Base-by-base conservation (phyloP, 305 asterid genomes). In the Coffea humblotiana region DNA sequence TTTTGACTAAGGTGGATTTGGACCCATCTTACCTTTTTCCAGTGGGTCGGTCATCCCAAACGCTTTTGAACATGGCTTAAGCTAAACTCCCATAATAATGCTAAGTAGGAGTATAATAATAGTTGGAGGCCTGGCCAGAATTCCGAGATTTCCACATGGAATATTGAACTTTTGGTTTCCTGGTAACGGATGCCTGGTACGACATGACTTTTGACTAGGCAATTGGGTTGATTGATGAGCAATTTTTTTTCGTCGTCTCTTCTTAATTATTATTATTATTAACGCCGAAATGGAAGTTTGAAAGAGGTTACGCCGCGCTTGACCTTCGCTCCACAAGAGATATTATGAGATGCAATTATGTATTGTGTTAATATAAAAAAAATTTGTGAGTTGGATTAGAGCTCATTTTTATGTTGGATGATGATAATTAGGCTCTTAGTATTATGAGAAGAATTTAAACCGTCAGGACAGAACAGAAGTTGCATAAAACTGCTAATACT, bases 211-310 rank as follows among this genome's bases (percentile, higher is more conserved):
- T 32, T 60, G 29, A 32, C 32, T 0, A 21, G 27, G 40, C 49
- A 54, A 75, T 32, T 60, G 14, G 71, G 63, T 61, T 37, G 58
- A 75, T 73, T 51, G 16, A 65, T n/a, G 19, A 77, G 65, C 0
- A 64, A 47, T 64, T 65, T 65, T 66, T 66, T 35, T 66, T 1
- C 37, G 56, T 14, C 21, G 16, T 29, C 43, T 61, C 64, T 2
- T 19, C 23, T 51, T 23, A 52, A 16, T 69, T 40, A 40, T 40
- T 40, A 40, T 40, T 40, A 5, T 5, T 40, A 40, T 66, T 78
- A 73, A 81, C 90, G 89, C 91, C 92, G 94, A 89, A 90, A 82
- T 83, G 7, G 40, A 76, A 40, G 84, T 80, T 85, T 82, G 79
- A 81, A 86, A 86, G 85, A 71, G 79, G 75, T 60, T 84, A 75